Evolutionary conservation across 352 stramenopile genomes (phyloP).

Genomic region (Phytopythium montanum): DNA sequence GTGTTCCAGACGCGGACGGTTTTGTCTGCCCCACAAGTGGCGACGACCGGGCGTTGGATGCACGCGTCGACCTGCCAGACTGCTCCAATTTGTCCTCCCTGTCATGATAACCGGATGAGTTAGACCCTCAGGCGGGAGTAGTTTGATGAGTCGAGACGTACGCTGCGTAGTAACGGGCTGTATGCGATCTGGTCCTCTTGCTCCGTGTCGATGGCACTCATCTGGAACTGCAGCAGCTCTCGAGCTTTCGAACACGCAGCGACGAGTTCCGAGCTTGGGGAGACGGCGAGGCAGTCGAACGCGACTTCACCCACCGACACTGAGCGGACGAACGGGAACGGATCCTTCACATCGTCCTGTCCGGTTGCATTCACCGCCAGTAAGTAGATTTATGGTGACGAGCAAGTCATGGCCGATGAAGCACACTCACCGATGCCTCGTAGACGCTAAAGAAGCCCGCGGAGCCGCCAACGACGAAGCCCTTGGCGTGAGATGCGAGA

Average conservation of each 20-base stretch:
- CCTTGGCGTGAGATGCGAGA: constrained; percentile 56
- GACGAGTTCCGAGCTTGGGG: constrained; percentile 57
- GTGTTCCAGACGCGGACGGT: constrained; percentile 90
- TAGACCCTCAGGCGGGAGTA: neutral
- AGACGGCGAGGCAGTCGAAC: constrained; percentile 71
- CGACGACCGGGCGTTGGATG: constrained; percentile 78
- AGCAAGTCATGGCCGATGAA: neutral
- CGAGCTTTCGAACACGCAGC: constrained; percentile 64
- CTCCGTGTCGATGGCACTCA: constrained; percentile 72
- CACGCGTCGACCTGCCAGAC: constrained; percentile 80
- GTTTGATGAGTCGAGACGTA: neutral
- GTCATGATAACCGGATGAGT: neutral
- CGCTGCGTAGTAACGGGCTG: constrained; percentile 27
- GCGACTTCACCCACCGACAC: constrained; percentile 68
- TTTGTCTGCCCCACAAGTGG: constrained; percentile 78
- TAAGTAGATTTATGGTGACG: neutral
- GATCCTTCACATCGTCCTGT: constrained; percentile 75
- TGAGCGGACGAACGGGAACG: constrained; percentile 69
- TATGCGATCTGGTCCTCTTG: constrained; percentile 74
- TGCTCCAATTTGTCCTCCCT: constrained; percentile 58
- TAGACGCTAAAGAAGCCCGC: constrained; percentile 77
- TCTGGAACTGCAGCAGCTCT: constrained; percentile 59
- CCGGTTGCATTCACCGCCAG: neutral
- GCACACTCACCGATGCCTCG: constrained; percentile 49
- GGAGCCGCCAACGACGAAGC: constrained; percentile 70